These are phyloP conservation scores for Venturia pyrina DNA, from an alignment of 2,329 filamentous ascomycete genomes.

Conservation along the genomic window DNA sequence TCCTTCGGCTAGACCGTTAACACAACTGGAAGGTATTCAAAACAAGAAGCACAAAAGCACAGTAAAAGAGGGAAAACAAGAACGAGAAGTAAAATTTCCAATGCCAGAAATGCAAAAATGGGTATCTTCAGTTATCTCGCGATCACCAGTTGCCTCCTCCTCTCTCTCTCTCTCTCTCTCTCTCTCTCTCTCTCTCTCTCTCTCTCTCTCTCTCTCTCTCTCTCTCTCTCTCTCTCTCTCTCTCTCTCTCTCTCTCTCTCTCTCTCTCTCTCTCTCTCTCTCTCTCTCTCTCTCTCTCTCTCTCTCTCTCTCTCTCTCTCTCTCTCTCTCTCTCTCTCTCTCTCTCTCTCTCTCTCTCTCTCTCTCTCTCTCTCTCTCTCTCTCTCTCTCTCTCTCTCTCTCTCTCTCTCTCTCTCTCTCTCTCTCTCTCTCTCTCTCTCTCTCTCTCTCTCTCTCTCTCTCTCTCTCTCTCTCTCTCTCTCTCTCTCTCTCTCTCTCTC, in stretches of 20 bases:
- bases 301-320: background rate
- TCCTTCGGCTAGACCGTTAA: background rate
- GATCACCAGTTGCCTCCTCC: background rate
- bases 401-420: background rate
- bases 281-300: background rate
- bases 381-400: background rate
- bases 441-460: background rate
- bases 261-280: background rate
- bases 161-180: background rate
- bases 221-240: background rate
- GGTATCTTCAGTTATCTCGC: slow-evolving; percentile 4
- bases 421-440: background rate
- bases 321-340: background rate
- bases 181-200: background rate
- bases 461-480: background rate
- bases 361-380: background rate
- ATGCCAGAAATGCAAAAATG: background rate
- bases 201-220: background rate
- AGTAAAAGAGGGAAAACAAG: background rate
- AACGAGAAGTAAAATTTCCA: background rate
- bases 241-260: background rate
- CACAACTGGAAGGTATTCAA: background rate
- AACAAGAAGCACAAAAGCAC: background rate
- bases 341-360: background rate
- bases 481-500: background rate